Evolutionary conservation across 2,329 filamentous ascomycete species (phyloP).

Genomic region (Neurospora crassa): DNA sequence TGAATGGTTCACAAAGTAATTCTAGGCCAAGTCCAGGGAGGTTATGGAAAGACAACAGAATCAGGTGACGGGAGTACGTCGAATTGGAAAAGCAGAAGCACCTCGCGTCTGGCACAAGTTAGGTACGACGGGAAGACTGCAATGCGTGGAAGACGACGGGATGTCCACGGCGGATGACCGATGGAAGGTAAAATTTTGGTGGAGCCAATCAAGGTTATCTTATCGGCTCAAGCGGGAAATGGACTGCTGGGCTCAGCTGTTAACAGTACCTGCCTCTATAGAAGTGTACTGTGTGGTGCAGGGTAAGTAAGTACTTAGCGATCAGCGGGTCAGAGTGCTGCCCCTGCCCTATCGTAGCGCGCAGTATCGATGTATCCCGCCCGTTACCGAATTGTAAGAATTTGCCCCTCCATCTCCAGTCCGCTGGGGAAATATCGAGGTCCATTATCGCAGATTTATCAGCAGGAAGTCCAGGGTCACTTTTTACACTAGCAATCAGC

Average conservation of each 20-base stretch:
- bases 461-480: conserved; percentile 9
- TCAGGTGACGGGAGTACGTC: not conserved
- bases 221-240: conserved; percentile 11
- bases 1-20: not conserved
- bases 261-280: too few species aligned
- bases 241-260: not conserved
- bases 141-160: too few species aligned
- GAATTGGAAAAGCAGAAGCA: not conserved
- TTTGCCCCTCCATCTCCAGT: conserved; percentile 42
- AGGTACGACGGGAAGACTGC: too few species aligned
- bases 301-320: not conserved
- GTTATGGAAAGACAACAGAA: not conserved
- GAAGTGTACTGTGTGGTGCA: not conserved
- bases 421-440: not conserved
- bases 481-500: not conserved
- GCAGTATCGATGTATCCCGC: not conserved
- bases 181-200: conserved; percentile 17
- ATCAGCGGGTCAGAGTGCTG: not conserved
- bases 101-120: not conserved
- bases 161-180: not conserved
- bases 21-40: not conserved
- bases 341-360: conserved; percentile 15
- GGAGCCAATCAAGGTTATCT: conserved; percentile 17
- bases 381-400: conserved; percentile 16
- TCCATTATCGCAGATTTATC: conserved; percentile 15